Evolutionary conservation across 169 alveolate species (phyloP), one percentile per base, ranked within the genome.

Genomic region (Plasmodium gonderi): DNA sequence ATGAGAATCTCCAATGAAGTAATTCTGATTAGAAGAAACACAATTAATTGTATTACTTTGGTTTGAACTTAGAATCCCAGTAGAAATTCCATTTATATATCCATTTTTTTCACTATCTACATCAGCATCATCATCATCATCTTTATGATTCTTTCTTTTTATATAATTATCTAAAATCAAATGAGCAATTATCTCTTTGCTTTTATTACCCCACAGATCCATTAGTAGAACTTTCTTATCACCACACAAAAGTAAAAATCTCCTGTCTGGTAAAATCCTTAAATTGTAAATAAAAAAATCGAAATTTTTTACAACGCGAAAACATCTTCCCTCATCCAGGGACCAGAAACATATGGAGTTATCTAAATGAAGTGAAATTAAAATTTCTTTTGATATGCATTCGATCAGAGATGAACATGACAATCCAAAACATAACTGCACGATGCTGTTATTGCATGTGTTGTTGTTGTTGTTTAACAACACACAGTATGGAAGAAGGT

Each of bases 261-360:
- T 64, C 12, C 94, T 77, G 74, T 90, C 94, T 26, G 90, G 94
- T 78, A 90, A 78, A 45, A 90, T 68, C 33, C 90, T 69, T 36
- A 90, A 64, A 65, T 90, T 76, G 42, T 90, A 90, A 0, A 90
- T 45, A 44, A 77, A 77, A 78, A 90, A 90, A 78, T 60, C 80
- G 80, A 77, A 90, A 36, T 69, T 51, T 26, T 77, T 90, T 44
- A 90, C 67, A 29, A 90, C 45, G n/a, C 42, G 45, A 77, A 90
- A 90, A 33, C 94, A 90, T 23, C 94, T 65, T 26, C 94, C 94
- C 51, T 90, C 94, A 78, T 90, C 94, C 11, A 90, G 26, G n/a
- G 94, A 90, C 94, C 94, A 90, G 29, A 90, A 77, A 77, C 29
- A 77, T 42, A 90, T 20, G 44, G 51, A 77, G 54, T 90, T 90